Conservation (phyloP, 306 rosid genomes). For the Pyrus betulifolia region DNA sequence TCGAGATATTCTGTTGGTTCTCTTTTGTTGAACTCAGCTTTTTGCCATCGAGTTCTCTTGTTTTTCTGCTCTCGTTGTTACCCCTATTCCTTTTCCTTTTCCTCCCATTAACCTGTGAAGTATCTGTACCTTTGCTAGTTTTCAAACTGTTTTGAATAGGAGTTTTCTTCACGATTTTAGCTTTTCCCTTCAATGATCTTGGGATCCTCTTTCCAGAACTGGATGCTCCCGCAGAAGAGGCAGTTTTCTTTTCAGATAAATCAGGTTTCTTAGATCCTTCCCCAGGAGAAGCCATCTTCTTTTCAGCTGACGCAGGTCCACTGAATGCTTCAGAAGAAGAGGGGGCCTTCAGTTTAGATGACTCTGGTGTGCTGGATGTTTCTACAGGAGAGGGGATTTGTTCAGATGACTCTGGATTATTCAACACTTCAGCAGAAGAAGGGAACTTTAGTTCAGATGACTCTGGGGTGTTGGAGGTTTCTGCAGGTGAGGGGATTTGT, state of each 20-base stretch:
- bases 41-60: constrained; percentile 18
- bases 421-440: constrained; percentile 4
- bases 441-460: not conserved
- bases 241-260: constrained; percentile 29
- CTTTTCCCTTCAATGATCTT: constrained; percentile 41
- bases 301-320: constrained; percentile 14
- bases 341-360: not conserved
- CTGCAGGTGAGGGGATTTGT: not conserved
- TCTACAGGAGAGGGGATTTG: not conserved
- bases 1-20: constrained; percentile 17
- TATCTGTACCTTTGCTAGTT: constrained; percentile 7
- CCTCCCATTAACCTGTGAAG: constrained; percentile 17
- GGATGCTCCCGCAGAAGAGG: constrained; percentile 20
- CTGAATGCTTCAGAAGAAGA: constrained; percentile 15
- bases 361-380: not conserved
- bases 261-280: constrained; percentile 27
- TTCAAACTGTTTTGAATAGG: constrained; percentile 17
- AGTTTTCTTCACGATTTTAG: constrained; percentile 46
- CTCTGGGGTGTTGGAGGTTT: not conserved
- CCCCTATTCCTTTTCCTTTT: constrained; percentile 23
- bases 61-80: constrained; percentile 20
- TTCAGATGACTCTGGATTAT: constrained; percentile 2
- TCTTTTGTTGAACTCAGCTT: constrained; percentile 19
- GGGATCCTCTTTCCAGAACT: constrained; percentile 30
- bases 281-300: constrained; percentile 14